phyloP scores from a whole-genome alignment of 129 eudicot species.

The Scalesia atractyloides region DNA sequence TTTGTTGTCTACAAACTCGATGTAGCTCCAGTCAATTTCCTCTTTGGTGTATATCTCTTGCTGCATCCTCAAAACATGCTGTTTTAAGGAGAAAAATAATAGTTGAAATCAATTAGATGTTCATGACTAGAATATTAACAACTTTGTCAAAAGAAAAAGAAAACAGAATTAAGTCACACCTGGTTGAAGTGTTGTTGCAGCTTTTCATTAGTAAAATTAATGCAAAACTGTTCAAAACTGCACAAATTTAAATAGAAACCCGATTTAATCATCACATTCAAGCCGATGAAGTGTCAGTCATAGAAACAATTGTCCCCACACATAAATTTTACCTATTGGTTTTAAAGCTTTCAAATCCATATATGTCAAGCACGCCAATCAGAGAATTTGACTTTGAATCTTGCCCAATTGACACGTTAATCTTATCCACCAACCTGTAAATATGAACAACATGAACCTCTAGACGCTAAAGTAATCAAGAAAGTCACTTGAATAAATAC shows the following conservation, averaged over 20 bases:
- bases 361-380: conserved; percentile 92
- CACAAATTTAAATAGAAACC: conserved; percentile 21
- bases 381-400: conserved; percentile 67
- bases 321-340: conserved; percentile 97
- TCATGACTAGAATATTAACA: conserved; percentile 1
- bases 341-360: conserved; percentile 97
- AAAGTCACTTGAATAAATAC: not conserved
- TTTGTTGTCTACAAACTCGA: conserved; percentile 88
- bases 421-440: conserved; percentile 88
- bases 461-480: not conserved
- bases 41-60: conserved; percentile 96
- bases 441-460: not conserved
- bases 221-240: conserved; percentile 99
- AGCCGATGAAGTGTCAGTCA: conserved; percentile 31
- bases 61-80: conserved; percentile 98
- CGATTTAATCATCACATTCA: conserved; percentile 28
- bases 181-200: conserved; percentile 98
- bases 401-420: conserved; percentile 86
- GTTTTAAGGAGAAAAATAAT: conserved; percentile 11
- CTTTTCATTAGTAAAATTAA: conserved; percentile 93
- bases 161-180: conserved; percentile 40
- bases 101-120: conserved; percentile 16
- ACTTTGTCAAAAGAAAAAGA: conserved; percentile 1
- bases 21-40: conserved; percentile 95
- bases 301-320: conserved; percentile 59